These are phyloP conservation scores for Pseudozyma thailandica DNA, from an alignment of 1,284 basidiomycete genomes.

Conservation along the genomic window DNA sequence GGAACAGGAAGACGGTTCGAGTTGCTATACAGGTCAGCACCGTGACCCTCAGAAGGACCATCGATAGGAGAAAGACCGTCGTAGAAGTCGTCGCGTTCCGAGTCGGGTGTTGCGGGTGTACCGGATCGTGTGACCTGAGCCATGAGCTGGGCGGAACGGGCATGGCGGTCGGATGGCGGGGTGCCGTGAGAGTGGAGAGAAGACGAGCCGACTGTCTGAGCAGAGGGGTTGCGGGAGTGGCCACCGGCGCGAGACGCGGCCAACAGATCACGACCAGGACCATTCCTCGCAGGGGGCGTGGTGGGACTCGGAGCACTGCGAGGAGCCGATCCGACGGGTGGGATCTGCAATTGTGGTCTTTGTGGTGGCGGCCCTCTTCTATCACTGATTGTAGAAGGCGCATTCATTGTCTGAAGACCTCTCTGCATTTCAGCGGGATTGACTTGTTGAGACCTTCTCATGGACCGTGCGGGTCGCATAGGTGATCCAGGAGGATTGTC, in stretches of 20 bases:
- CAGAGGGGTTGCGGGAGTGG: constrained; percentile 29
- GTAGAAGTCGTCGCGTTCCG: constrained; percentile 57
- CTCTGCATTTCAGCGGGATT: constrained; percentile 14
- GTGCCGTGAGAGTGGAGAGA: constrained; percentile 11
- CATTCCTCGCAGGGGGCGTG: constrained; percentile 30
- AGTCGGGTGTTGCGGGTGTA: constrained; percentile 39
- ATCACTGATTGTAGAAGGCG: constrained; percentile 20
- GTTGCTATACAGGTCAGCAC: constrained; percentile 29
- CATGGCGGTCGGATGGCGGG: constrained; percentile 39
- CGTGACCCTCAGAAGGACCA: constrained; percentile 37
- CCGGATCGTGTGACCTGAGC: constrained; percentile 36
- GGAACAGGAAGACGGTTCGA: constrained; percentile 39
- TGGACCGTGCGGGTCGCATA: constrained; percentile 53
- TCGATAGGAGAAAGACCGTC: constrained; percentile 50
- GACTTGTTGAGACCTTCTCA: constrained; percentile 49
- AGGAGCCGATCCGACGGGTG: constrained; percentile 17
- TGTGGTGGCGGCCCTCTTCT: constrained; percentile 13
- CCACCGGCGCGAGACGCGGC: constrained; percentile 21
- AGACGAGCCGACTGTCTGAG: constrained; percentile 16
- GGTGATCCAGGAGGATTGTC: constrained; percentile 27
- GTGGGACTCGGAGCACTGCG: constrained; percentile 23
- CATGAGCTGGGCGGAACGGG: constrained; percentile 53
- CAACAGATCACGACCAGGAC: constrained; percentile 34
- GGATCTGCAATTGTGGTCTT: constrained; percentile 38
- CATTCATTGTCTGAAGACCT: constrained; percentile 14